phyloP scores from a whole-genome alignment of 148 eudicot species.

The Gaultheria prostrata region DNA sequence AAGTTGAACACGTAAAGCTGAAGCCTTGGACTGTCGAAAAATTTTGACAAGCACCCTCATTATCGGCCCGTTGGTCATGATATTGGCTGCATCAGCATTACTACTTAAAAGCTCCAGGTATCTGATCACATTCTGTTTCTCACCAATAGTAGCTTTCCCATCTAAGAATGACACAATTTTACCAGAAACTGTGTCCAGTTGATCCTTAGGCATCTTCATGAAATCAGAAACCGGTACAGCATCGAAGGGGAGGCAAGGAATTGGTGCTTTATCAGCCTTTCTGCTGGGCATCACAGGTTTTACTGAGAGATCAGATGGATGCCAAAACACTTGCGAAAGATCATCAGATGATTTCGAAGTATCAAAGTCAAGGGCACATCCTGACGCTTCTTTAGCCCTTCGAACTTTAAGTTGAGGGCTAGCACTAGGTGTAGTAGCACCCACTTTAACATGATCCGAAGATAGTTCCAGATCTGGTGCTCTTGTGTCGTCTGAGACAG shows the following conservation, averaged over 20 bases:
- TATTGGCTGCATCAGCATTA: constrained; percentile 80
- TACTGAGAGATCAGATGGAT: constrained; percentile 96
- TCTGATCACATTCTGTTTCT: constrained; percentile 79
- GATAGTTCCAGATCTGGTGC: constrained; percentile 47
- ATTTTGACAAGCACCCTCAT: constrained; percentile 76
- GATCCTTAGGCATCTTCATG: constrained; percentile 71
- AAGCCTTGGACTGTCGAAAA: constrained; percentile 87
- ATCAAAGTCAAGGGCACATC: constrained; percentile 52
- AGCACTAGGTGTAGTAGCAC: constrained; percentile 56
- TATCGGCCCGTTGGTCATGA: constrained; percentile 82
- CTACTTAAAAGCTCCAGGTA: constrained; percentile 86
- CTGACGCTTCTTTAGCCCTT: constrained; percentile 50
- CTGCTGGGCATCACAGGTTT: constrained; percentile 97
- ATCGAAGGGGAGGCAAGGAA: constrained; percentile 66
- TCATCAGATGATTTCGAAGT: constrained; percentile 51
- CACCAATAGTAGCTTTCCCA: constrained; percentile 55
- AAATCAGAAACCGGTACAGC: constrained; percentile 63
- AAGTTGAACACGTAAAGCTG: constrained; percentile 80
- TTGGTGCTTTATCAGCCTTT: constrained; percentile 65
- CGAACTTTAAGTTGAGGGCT: constrained; percentile 64
- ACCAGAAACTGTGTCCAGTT: constrained; percentile 54
- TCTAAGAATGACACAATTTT: constrained; percentile 47
- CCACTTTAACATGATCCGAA: constrained; percentile 44
- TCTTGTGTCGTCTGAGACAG: constrained; percentile 38
- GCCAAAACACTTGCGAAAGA: constrained; percentile 84